Percentiles rank a stretch among this genome's conserved stretches.
These are phyloP conservation scores for Saccharomycopsis sp. DNA, from an alignment of 805 yeast genomes.

Conservation along the genomic window DNA sequence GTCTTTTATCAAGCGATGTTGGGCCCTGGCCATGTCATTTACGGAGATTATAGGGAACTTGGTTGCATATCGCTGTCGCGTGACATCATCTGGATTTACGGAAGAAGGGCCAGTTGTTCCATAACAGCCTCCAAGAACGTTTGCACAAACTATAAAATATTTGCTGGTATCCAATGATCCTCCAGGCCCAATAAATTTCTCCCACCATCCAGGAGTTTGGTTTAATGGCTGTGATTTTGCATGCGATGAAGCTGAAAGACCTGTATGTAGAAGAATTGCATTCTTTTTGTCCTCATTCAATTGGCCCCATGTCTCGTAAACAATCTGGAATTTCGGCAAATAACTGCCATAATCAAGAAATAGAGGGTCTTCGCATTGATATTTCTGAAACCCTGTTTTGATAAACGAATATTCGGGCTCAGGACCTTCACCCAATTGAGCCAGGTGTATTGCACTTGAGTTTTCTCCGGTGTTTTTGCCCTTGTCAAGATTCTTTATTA, in stretches of 20 bases:
- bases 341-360: constrained; percentile 77
- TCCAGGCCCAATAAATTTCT: constrained; percentile 82
- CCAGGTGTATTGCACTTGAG: background rate
- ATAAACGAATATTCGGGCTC: constrained; percentile 79
- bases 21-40: constrained; percentile 89
- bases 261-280: constrained; percentile 80
- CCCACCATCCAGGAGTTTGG: constrained; percentile 90
- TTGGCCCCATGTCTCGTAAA: constrained; percentile 89
- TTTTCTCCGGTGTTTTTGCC: background rate
- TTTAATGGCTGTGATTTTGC: constrained; percentile 76
- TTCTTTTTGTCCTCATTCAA: constrained; percentile 59
- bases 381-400: constrained; percentile 60
- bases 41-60: constrained; percentile 80
- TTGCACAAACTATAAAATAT: constrained; percentile 80
- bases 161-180: constrained; percentile 66
- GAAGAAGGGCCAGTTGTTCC: constrained; percentile 94
- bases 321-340: constrained; percentile 70
- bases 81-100: constrained; percentile 55
- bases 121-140: constrained; percentile 90
- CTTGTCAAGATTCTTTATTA: constrained; percentile 26
- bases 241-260: constrained; percentile 89
- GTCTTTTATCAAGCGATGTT: constrained; percentile 57
- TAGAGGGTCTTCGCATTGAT: constrained; percentile 48
- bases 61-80: constrained; percentile 63
- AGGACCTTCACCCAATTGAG: constrained; percentile 53